phyloP scores from a whole-genome alignment of 139 green algal species.

The Closterium sp. region DNA sequence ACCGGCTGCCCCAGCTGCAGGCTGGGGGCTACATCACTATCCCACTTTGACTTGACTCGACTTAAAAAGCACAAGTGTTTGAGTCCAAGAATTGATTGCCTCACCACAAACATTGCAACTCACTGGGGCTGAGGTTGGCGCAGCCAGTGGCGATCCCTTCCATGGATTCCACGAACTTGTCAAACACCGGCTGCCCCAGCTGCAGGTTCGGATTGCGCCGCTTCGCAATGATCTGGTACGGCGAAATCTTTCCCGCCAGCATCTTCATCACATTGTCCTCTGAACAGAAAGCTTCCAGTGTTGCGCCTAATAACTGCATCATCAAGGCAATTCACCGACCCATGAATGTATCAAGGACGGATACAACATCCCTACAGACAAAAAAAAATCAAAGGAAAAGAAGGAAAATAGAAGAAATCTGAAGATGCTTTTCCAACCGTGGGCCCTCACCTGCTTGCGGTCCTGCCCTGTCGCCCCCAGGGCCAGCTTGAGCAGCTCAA shows the following conservation, averaged over 20 bases:
- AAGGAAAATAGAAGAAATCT: too few species aligned
- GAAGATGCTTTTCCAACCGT: too few species aligned
- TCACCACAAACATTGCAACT: too few species aligned
- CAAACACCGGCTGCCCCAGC: neutral
- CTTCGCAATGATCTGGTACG: neutral
- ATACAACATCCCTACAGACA: too few species aligned
- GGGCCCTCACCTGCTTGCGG: too few species aligned
- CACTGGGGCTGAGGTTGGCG: too few species aligned
- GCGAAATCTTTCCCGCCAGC: neutral
- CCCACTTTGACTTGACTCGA: too few species aligned
- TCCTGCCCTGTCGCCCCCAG: neutral
- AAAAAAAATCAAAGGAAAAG: neutral
- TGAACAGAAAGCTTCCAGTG: neutral
- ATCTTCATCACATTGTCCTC: neutral
- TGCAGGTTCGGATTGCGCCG: constrained; percentile 2
- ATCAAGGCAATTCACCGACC: too few species aligned
- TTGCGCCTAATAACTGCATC: constrained; percentile 13
- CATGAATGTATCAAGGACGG: too few species aligned
- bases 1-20: neutral
- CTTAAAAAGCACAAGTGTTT: too few species aligned
- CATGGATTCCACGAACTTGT: constrained; percentile 19
- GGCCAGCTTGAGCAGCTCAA: neutral
- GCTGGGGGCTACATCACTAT: neutral
- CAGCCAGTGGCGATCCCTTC: neutral
- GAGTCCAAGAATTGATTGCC: too few species aligned